Conservation (phyloP, 345 rosid genomes). For the Toxicodendron radicans region DNA sequence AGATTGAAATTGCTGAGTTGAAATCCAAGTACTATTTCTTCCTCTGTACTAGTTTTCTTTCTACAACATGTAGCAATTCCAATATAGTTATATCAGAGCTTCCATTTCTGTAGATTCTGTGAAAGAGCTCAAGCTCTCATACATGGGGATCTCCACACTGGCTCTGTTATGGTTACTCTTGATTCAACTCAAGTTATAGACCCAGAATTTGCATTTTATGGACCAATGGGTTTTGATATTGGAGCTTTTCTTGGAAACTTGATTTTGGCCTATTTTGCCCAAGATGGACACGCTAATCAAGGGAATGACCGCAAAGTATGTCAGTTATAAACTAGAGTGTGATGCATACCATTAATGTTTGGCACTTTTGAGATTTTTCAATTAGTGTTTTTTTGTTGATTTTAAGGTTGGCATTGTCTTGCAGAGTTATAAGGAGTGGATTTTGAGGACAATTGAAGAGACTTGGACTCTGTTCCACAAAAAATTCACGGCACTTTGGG, state of each 20-base stretch:
- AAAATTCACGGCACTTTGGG: constrained; percentile 71
- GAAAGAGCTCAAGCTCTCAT: constrained; percentile 87
- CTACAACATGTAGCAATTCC: background rate
- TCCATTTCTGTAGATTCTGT: constrained; percentile 62
- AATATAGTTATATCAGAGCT: constrained; percentile 2
- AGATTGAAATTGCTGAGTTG: constrained; percentile 80
- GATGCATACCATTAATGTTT: background rate
- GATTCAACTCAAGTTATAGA: constrained; percentile 89
- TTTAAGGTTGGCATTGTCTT: constrained; percentile 2
- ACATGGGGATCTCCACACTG: constrained; percentile 95
- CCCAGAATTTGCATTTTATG: constrained; percentile 85
- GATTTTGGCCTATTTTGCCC: constrained; percentile 81
- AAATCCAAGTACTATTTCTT: constrained; percentile 65
- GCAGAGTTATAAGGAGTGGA: constrained; percentile 75
- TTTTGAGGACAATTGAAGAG: constrained; percentile 62
- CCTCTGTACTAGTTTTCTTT: constrained; percentile 3
- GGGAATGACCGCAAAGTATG: constrained; percentile 69
- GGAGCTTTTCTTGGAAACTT: constrained; percentile 92
- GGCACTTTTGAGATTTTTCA: background rate
- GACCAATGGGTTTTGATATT: constrained; percentile 91
- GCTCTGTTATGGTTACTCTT: constrained; percentile 83
- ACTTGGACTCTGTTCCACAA: constrained; percentile 71
- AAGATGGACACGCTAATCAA: constrained; percentile 75
- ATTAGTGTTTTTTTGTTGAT: too few species aligned
- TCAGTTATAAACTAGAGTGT: too few species aligned